These are phyloP conservation scores for Dothiorella sarmentorum DNA, from an alignment of 2,329 filamentous ascomycete genomes.

Conservation along the genomic window DNA sequence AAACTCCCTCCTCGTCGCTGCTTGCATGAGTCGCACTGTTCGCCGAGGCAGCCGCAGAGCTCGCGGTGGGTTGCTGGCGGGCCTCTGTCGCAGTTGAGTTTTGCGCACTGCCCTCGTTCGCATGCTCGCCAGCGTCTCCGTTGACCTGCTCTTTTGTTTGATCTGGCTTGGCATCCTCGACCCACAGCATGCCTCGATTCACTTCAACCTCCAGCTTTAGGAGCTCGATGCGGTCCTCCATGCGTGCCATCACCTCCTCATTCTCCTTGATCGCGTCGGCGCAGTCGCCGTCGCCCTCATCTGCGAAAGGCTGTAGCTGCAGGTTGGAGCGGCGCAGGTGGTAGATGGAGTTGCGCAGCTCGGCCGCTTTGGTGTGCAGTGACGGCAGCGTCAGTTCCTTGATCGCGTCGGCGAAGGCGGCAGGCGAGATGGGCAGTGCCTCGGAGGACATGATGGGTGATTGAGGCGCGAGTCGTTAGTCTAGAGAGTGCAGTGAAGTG, in stretches of 20 bases:
- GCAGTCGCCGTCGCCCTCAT: slow-evolving; percentile 66
- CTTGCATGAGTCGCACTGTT: slow-evolving; percentile 14
- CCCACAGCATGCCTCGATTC: slow-evolving; percentile 54
- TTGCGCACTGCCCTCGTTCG: not conserved
- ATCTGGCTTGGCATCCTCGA: slow-evolving; percentile 27
- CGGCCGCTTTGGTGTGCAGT: slow-evolving; percentile 71
- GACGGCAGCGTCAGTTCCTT: slow-evolving; percentile 62
- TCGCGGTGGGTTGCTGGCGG: slow-evolving; percentile 5
- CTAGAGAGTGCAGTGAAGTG: not conserved
- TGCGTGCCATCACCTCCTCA: slow-evolving; percentile 63
- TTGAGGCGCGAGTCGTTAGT: not conserved
- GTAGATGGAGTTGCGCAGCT: slow-evolving; percentile 70
- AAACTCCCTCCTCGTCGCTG: slow-evolving; percentile 23
- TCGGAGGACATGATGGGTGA: slow-evolving; percentile 57
- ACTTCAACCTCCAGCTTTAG: slow-evolving; percentile 64
- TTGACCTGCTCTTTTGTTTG: slow-evolving; percentile 15
- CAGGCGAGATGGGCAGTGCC: slow-evolving; percentile 57
- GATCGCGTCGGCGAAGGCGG: slow-evolving; percentile 65
- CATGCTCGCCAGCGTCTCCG: slow-evolving; percentile 13
- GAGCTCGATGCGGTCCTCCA: slow-evolving; percentile 63
- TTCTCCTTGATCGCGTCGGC: slow-evolving; percentile 72
- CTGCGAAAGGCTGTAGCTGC: slow-evolving; percentile 67
- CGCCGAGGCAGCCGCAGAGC: not conserved
- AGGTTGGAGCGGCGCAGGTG: slow-evolving; percentile 73
- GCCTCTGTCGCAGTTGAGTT: slow-evolving; percentile 3